Conservation (phyloP, 108 stramenopile genomes). For the Skeletonema menzelii region DNA sequence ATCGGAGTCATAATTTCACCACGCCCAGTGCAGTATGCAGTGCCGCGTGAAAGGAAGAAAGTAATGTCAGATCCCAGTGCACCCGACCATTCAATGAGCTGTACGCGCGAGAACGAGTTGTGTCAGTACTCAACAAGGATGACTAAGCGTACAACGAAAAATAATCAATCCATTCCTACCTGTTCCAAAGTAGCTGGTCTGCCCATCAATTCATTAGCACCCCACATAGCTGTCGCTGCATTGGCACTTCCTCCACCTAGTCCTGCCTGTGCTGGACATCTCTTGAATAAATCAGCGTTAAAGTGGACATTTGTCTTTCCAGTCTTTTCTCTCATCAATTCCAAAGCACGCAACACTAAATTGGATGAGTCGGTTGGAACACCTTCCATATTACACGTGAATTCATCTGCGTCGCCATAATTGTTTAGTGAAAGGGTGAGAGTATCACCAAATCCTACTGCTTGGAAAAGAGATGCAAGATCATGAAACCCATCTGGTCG, state of each 20-base stretch:
- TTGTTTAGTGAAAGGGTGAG: slow-evolving; percentile 55
- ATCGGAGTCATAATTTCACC: slow-evolving; percentile 93
- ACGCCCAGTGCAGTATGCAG: slow-evolving; percentile 94
- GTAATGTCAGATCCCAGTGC: slow-evolving; percentile 94
- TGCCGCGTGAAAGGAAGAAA: slow-evolving; percentile 93
- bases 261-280: slow-evolving; percentile 92
- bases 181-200: slow-evolving; percentile 80
- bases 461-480: slow-evolving; percentile 94
- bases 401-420: slow-evolving; percentile 48
- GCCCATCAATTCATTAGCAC: slow-evolving; percentile 89
- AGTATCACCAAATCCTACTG: slow-evolving; percentile 92
- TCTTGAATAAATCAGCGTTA: slow-evolving; percentile 86
- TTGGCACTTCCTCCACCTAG: slow-evolving; percentile 94
- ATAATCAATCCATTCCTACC: slow-evolving; percentile 32
- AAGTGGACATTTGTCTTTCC: slow-evolving; percentile 52
- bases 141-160: neutral
- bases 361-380: slow-evolving; percentile 88
- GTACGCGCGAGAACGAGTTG: neutral
- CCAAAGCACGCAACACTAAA: slow-evolving; percentile 87
- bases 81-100: slow-evolving; percentile 93
- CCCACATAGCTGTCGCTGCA: slow-evolving; percentile 95
- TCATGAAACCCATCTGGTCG: slow-evolving; percentile 93
- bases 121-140: neutral
- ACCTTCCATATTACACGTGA: slow-evolving; percentile 89
- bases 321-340: slow-evolving; percentile 88